phyloP scores from a whole-genome alignment of 169 alveolate genomes.

The Plasmodium chabaudi region DNA sequence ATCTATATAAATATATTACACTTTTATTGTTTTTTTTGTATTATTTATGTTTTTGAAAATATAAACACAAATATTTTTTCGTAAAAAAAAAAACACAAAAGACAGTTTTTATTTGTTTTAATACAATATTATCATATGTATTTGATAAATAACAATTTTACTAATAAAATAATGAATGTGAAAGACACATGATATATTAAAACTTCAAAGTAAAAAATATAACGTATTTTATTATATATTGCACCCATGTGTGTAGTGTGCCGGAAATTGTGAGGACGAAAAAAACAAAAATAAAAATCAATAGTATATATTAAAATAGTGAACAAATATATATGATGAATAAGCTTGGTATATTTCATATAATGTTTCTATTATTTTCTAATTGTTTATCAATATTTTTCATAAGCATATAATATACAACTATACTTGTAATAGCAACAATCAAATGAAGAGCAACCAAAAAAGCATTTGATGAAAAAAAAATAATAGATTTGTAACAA shows the following conservation, averaged over 20 bases:
- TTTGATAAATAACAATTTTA: too few relatives aligned
- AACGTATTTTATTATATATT: too few relatives aligned
- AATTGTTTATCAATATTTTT: constrained; percentile 78
- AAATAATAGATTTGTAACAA: constrained; percentile 57
- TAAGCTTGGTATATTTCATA: constrained; percentile 7
- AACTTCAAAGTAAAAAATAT: too few relatives aligned
- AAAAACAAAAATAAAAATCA: background rate
- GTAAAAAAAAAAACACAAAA: too few relatives aligned
- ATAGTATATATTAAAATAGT: background rate
- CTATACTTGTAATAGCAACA: constrained; percentile 78
- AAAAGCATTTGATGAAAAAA: constrained; percentile 80
- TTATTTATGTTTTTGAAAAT: too few relatives aligned
- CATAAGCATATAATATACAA: constrained; percentile 58
- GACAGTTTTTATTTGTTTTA: too few relatives aligned
- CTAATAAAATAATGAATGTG: too few relatives aligned
- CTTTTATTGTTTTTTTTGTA: too few relatives aligned
- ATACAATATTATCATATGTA: too few relatives aligned
- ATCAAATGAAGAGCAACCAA: constrained; percentile 78
- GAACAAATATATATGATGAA: background rate
- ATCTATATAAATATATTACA: too few relatives aligned
- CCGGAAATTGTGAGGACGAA: background rate
- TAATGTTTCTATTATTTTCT: constrained; percentile 77
- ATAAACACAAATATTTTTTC: too few relatives aligned
- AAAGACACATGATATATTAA: too few relatives aligned
- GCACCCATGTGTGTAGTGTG: background rate